These are phyloP conservation scores for Psilocybe cyanescens DNA, from an alignment of 768 basidiomycete genomes.

Conservation along the genomic window DNA sequence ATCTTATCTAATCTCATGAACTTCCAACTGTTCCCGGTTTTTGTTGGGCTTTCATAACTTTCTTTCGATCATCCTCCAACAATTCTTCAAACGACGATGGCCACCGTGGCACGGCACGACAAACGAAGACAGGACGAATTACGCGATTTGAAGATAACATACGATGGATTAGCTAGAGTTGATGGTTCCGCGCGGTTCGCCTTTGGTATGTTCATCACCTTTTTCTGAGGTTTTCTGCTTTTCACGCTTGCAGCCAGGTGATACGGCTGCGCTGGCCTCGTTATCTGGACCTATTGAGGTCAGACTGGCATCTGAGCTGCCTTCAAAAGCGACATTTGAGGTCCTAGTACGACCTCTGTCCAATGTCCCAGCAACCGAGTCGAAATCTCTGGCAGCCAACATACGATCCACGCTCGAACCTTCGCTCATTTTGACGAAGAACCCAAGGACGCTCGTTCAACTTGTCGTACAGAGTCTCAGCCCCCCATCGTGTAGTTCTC, in stretches of 20 bases:
- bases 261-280: constrained; percentile 61
- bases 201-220: constrained; percentile 46
- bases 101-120: constrained; percentile 31
- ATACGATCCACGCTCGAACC: constrained; percentile 65
- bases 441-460: constrained; percentile 77
- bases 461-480: constrained; percentile 72
- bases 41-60: background rate
- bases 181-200: constrained; percentile 79
- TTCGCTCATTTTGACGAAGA: constrained; percentile 63
- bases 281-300: constrained; percentile 84
- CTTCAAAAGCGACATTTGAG: constrained; percentile 77
- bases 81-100: constrained; percentile 10
- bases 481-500: constrained; percentile 19
- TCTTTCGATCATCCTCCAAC: background rate
- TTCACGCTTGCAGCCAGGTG: constrained; percentile 27
- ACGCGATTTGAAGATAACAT: constrained; percentile 46
- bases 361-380: constrained; percentile 68
- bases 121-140: constrained; percentile 36
- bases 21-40: background rate
- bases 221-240: background rate
- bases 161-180: constrained; percentile 67
- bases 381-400: constrained; percentile 58
- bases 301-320: constrained; percentile 66
- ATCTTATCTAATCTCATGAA: background rate
- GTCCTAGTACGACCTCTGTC: constrained; percentile 72